These are phyloP conservation scores for Monosporascus cannonballus DNA, from an alignment of 2,329 filamentous ascomycete genomes.

Conservation along the genomic window DNA sequence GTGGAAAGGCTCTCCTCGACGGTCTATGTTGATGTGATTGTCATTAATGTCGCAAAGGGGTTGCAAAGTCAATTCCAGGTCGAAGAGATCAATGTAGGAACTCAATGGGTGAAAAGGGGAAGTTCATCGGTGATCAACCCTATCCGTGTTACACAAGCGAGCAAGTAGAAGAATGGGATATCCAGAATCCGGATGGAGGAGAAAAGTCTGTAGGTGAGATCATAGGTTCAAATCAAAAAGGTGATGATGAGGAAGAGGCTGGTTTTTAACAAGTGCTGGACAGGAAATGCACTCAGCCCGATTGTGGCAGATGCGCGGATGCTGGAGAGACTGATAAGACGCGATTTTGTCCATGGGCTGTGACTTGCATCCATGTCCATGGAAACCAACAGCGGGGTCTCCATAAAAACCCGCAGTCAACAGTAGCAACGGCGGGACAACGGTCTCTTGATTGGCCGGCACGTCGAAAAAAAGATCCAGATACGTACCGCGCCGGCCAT, in stretches of 20 bases:
- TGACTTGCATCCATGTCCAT: conserved; percentile 12
- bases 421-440: conserved; percentile 53
- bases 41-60: too few relatives aligned
- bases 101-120: too few relatives aligned
- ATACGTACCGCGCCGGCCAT: background rate
- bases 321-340: background rate
- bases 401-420: conserved; percentile 34
- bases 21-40: too few relatives aligned
- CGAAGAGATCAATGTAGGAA: too few relatives aligned
- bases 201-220: too few relatives aligned
- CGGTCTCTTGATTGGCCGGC: conserved; percentile 39
- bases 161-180: too few relatives aligned
- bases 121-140: too few relatives aligned
- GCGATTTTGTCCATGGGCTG: background rate
- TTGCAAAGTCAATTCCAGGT: too few relatives aligned
- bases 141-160: too few relatives aligned
- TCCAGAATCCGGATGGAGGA: too few relatives aligned
- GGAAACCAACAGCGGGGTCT: conserved; percentile 16
- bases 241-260: background rate
- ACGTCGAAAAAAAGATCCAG: background rate
- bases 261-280: background rate
- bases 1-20: too few relatives aligned
- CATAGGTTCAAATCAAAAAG: too few relatives aligned
- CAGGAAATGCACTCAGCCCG: background rate
- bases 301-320: background rate